A percentile compares a stretch with the other conserved stretches of the same genome.
phyloP scores from a whole-genome alignment of 495 filamentous ascomycete genomes.

The Entonaema liquescens region DNA sequence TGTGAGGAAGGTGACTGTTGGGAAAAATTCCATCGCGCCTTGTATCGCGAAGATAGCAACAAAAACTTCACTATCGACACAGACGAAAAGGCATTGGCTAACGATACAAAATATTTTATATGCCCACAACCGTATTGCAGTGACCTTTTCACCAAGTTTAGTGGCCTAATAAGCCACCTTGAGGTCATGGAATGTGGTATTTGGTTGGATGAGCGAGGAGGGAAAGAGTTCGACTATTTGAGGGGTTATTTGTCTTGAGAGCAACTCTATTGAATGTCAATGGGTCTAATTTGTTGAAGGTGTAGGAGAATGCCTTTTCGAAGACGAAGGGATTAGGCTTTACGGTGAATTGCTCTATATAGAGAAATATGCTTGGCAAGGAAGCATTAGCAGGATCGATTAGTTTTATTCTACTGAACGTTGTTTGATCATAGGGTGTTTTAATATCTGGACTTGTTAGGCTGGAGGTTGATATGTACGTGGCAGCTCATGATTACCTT shows the following conservation, averaged over 20 bases:
- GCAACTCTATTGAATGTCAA: not conserved
- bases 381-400: not conserved
- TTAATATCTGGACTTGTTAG: not conserved
- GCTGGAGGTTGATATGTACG: not conserved
- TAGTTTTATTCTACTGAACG: not conserved
- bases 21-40: not conserved
- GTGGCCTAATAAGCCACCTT: not conserved
- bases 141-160: not conserved
- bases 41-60: not conserved
- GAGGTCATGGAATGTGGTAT: not conserved
- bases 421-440: not conserved
- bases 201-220: not conserved
- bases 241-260: not conserved
- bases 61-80: not conserved
- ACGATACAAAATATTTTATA: not conserved
- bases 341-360: not conserved
- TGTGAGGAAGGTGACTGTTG: conserved; percentile 8
- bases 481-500: too few relatives aligned
- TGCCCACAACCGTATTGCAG: not conserved
- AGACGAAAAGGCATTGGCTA: not conserved
- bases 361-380: not conserved
- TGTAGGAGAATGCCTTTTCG: not conserved
- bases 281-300: not conserved
- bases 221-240: not conserved
- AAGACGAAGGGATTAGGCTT: not conserved